Evolutionary conservation across 1,284 basidiomycete species (phyloP), one percentile per base, ranked within the genome.

Genomic region (Apiotrichum domesticum): DNA sequence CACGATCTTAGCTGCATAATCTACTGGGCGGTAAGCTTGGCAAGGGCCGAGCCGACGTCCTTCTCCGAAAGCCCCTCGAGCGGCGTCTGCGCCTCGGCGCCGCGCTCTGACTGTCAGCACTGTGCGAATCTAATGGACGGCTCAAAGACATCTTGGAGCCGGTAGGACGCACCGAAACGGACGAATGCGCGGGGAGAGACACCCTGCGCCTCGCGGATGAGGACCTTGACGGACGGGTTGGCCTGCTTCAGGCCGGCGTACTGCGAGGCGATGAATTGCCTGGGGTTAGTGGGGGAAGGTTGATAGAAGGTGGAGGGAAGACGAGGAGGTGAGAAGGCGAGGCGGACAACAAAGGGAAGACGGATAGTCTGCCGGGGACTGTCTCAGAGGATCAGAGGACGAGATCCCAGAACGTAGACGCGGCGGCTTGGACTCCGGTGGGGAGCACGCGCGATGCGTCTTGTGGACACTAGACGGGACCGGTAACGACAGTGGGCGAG

Each of bases 141-240:
- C 37, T 39, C 13, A 13, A 39, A 39, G 37, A 39, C 21, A 21
- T 21, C 21, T 21, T 21, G 21, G 21, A 21, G 21, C 21, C 21
- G 21, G 21, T 21, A 13, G 7, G 13, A 83, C 90, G 74, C 78
- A 95, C 92, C 91, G 71, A 92, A 94, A 70, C 92, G 82, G 46
- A 88, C 92, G 80, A 94, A 95, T 45, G 85, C 86, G 69, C 90
- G 81, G 53, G 92, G 89, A 48, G 89, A 88, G 8, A 90, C 90
- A 35, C 88, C 90, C 63, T 79, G 80, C n/a, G 92, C 92, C 79
- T 96, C 90, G 63, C 92, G 82, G 68, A 96, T 90, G 66, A 96
- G 76, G 43, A 96, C 83, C 41, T 92, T 93, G 35, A 96, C 78
- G 75, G 94, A 86, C 45, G 92, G 93, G 74, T 96, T 93, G 73